Evolutionary conservation across 805 yeast species (phyloP).

Genomic region (Saccharomycopsis vini): DNA sequence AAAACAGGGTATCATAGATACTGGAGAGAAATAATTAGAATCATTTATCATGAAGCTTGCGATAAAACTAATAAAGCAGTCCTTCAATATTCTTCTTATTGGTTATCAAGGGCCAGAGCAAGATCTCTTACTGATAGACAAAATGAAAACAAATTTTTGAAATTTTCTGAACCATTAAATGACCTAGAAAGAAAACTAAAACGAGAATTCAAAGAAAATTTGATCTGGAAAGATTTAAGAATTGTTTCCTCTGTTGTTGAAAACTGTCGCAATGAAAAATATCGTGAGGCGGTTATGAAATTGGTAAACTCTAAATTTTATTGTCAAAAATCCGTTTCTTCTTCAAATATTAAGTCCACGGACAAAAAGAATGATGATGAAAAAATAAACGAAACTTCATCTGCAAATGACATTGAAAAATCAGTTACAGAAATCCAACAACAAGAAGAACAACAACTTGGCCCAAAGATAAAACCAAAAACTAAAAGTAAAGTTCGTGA

Average conservation of each 20-base stretch:
- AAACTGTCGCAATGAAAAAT: conserved; percentile 1
- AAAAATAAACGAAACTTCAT: too few relatives aligned
- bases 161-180: conserved; percentile 15
- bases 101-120: conserved; percentile 24
- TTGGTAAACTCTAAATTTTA: too few relatives aligned
- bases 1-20: conserved; percentile 25
- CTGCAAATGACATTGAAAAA: too few relatives aligned
- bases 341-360: too few relatives aligned
- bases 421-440: too few relatives aligned
- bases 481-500: neutral
- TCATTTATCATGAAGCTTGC: conserved; percentile 17
- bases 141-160: conserved; percentile 6
- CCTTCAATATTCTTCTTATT: conserved; percentile 10
- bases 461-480: conserved; percentile 1
- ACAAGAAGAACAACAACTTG: too few relatives aligned
- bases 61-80: conserved; percentile 10
- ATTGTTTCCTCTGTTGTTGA: too few relatives aligned
- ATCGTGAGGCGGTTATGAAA: neutral
- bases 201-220: conserved; percentile 1
- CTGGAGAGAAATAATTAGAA: conserved; percentile 20
- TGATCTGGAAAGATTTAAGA: conserved; percentile 10
- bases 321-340: too few relatives aligned
- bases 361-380: too few relatives aligned
- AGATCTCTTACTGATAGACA: conserved; percentile 26
- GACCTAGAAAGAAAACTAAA: conserved; percentile 10